Base-by-base conservation (phyloP, 768 basidiomycete species). In the Leccinellum albellum region DNA sequence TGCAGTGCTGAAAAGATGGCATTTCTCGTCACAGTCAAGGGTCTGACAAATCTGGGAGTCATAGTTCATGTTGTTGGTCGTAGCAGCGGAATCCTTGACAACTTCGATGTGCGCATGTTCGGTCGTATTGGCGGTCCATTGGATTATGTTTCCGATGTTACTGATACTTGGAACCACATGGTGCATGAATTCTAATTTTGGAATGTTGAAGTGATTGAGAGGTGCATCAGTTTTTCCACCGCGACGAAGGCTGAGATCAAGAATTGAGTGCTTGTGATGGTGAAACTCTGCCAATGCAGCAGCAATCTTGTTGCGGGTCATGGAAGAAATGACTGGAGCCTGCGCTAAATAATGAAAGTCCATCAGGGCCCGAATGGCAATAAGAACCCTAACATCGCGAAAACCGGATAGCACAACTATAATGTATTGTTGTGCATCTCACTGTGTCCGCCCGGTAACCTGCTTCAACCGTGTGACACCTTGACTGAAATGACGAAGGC, bases 51-150 rank as follows among this genome's bases (percentile, higher is more conserved):
- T 46, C 3, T 53, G 44, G 3, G 14, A 2, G 20, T 35, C 8
- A 7, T 54, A 54, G n/a, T 47, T 15, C 3, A 33, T 12, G 5
- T 54, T 6, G 24, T 54, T 54, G 6, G 32, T 47, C 24, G 17
- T 44, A 61, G 72, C 56, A 51, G 62, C 6, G 33, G 40, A 26
- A 40, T 50, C 49, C 31, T 50, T 50, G n/a, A 50, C 21, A 1
- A 32, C 49, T 15, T 50, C 20, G 6, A 26, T 54, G 15, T 54
- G 53, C 0, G 53, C 8, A 2, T 54, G 53, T 21, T 54, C 46
- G 0, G 26, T 54, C 17, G 45, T 54, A 6, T 54, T 24, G 0
- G 32, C 53, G 8, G 45, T 35, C 53, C 53, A 54, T 3, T 54
- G 53, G 9, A 54, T 33, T 21, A 53, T 35, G 33, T 13, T 48